phyloP scores from a whole-genome alignment of 2,329 filamentous ascomycete species.

The Penicillium brasilianum region DNA sequence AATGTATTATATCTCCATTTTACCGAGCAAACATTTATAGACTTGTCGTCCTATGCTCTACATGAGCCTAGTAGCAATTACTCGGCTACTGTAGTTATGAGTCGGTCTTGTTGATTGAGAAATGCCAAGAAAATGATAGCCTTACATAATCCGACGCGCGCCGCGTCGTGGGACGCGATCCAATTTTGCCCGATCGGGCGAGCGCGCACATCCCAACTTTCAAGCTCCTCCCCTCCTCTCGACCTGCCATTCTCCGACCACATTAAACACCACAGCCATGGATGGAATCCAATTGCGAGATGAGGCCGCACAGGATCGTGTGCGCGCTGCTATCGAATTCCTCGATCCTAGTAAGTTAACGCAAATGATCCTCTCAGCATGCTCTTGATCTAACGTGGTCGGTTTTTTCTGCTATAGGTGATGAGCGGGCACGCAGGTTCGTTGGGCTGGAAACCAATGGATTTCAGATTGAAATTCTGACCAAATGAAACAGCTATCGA shows the following conservation, averaged over 20 bases:
- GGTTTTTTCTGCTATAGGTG: conserved; percentile 49
- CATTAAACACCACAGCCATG: conserved; percentile 56
- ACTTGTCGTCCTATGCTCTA: no score
- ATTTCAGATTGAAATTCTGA: conserved; percentile 19
- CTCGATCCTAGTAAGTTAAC: conserved; percentile 79
- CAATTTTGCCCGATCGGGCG: conserved; percentile 43
- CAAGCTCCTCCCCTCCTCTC: conserved; percentile 24
- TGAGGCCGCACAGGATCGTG: conserved; percentile 80
- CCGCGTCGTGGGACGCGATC: conserved; percentile 35
- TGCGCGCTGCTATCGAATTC: conserved; percentile 88
- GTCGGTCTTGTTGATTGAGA: no score
- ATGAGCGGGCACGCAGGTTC: conserved; percentile 62
- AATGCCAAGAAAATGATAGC: no score
- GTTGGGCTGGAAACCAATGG: conserved; percentile 13
- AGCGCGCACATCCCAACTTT: conserved; percentile 29
- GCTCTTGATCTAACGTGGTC: conserved; percentile 21
- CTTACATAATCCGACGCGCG: conserved; percentile 31
- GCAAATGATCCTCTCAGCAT: neutral
- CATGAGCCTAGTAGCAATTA: no score
- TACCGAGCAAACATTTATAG: neutral
- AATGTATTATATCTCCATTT: conserved; percentile 21
- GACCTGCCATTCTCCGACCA: conserved; percentile 19
- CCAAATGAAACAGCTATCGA: conserved; percentile 71
- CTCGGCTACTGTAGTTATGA: no score
- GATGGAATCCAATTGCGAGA: conserved; percentile 78